These are phyloP conservation scores for Gossypium australe DNA, from an alignment of 345 rosid species.

Conservation along the genomic window DNA sequence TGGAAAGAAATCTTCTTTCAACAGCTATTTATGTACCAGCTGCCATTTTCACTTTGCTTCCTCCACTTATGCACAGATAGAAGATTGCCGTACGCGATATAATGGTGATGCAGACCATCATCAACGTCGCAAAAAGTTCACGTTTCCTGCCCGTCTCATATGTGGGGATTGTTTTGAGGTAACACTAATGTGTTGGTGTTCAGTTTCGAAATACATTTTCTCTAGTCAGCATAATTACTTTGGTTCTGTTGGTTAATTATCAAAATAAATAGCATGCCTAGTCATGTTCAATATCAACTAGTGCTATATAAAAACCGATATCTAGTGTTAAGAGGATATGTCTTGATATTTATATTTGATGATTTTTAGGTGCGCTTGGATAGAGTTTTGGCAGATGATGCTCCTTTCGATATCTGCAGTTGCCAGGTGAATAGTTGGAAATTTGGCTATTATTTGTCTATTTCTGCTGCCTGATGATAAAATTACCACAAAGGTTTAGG, in stretches of 20 bases:
- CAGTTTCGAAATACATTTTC: background rate
- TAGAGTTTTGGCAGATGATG: constrained; percentile 84
- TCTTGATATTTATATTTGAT: constrained; percentile 11
- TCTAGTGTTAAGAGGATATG: background rate
- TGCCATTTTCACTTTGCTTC: background rate
- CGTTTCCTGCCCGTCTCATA: constrained; percentile 84
- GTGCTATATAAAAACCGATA: background rate
- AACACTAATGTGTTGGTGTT: constrained; percentile 12
- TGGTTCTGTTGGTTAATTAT: background rate
- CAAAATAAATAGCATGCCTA: background rate
- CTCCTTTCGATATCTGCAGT: constrained; percentile 93
- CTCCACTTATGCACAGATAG: constrained; percentile 51
- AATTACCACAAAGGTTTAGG: background rate
- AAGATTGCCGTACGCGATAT: constrained; percentile 93
- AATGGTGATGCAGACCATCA: constrained; percentile 97
- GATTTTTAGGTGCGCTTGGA: constrained; percentile 70
- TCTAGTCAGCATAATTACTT: background rate
- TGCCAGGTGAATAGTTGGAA: constrained; percentile 62
- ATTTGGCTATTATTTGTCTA: background rate
- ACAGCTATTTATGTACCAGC: background rate
- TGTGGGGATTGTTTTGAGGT: constrained; percentile 99
- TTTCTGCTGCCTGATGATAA: background rate
- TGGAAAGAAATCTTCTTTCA: background rate
- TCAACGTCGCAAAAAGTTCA: constrained; percentile 85
- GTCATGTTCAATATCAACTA: background rate